phyloP scores from a whole-genome alignment of 148 eudicot genomes.

The Oxyria digyna region DNA sequence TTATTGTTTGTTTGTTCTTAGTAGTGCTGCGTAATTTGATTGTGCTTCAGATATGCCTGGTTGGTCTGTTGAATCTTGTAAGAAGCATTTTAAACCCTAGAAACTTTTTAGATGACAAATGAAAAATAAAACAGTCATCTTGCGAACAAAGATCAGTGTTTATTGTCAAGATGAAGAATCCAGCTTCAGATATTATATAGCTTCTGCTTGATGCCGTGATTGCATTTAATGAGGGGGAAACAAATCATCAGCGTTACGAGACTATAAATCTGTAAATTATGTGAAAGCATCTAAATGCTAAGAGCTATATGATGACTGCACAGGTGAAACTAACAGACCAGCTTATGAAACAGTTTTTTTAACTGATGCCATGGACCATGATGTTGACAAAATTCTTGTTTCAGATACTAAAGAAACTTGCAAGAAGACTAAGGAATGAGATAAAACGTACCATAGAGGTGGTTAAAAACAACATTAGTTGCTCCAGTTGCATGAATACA shows the following conservation, averaged over 20 bases:
- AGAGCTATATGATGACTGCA: background rate
- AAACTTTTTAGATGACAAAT: background rate
- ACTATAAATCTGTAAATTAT: background rate
- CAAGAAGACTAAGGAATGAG: background rate
- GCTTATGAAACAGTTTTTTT: background rate
- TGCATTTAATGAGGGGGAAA: conserved; percentile 48
- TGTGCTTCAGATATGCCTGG: too few relatives aligned
- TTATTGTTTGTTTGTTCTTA: too few relatives aligned
- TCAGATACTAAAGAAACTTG: background rate
- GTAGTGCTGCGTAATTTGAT: too few relatives aligned
- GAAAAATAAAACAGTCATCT: background rate
- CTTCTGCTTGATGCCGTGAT: conserved; percentile 64
- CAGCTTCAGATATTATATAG: background rate
- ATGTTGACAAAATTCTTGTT: background rate
- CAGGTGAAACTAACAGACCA: background rate
- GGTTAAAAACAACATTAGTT: conserved; percentile 69
- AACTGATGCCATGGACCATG: background rate
- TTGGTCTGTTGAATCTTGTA: too few relatives aligned
- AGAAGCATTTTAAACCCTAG: background rate
- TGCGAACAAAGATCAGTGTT: background rate
- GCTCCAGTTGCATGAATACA: conserved; percentile 74
- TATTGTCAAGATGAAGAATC: background rate
- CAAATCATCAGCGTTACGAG: conserved; percentile 39
- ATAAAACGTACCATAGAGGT: conserved; percentile 71
- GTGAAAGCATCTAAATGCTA: background rate